Percentiles rank a stretch among this genome's conserved stretches.
These are phyloP conservation scores for Pseudopyricularia cyperi DNA, from an alignment of 2,329 filamentous ascomycete species.

Conservation along the genomic window DNA sequence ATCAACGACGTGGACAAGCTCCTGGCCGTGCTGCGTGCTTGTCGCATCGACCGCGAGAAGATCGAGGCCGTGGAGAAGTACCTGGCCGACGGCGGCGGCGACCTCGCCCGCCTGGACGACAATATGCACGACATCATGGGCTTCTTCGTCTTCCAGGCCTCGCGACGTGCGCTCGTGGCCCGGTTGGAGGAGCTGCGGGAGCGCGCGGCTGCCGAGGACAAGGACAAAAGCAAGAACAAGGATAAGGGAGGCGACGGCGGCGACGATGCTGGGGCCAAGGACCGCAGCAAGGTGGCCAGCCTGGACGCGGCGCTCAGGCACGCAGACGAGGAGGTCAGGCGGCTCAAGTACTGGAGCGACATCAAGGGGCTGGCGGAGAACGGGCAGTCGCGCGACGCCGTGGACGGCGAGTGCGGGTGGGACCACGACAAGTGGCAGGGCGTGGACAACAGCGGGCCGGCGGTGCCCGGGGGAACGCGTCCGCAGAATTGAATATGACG, in stretches of 20 bases:
- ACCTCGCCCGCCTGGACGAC: constrained; percentile 61
- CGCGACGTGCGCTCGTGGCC: constrained; percentile 61
- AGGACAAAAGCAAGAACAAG: constrained; percentile 21
- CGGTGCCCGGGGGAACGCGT: constrained; percentile 14
- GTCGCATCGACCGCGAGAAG: constrained; percentile 80
- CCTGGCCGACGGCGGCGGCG: constrained; percentile 53
- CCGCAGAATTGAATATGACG: not conserved
- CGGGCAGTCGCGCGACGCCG: constrained; percentile 31
- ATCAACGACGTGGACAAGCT: constrained; percentile 55
- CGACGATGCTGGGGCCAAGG: too few species aligned
- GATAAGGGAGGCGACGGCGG: constrained; percentile 17
- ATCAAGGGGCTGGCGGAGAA: constrained; percentile 53
- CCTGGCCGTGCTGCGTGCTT: constrained; percentile 51
- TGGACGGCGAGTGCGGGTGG: constrained; percentile 29
- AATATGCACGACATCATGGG: constrained; percentile 79
- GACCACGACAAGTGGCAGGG: constrained; percentile 31
- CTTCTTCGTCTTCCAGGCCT: constrained; percentile 80
- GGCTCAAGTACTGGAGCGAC: constrained; percentile 80
- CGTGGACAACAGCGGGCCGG: constrained; percentile 38
- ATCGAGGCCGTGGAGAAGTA: constrained; percentile 71
- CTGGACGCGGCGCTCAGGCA: constrained; percentile 63
- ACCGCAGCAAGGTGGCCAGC: constrained; percentile 25
- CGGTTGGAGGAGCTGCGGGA: constrained; percentile 55
- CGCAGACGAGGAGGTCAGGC: constrained; percentile 68
- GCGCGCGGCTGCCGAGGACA: constrained; percentile 32